Evolutionary conservation across 2,329 filamentous ascomycete species (phyloP).

Genomic region (Metarhizium sp.): DNA sequence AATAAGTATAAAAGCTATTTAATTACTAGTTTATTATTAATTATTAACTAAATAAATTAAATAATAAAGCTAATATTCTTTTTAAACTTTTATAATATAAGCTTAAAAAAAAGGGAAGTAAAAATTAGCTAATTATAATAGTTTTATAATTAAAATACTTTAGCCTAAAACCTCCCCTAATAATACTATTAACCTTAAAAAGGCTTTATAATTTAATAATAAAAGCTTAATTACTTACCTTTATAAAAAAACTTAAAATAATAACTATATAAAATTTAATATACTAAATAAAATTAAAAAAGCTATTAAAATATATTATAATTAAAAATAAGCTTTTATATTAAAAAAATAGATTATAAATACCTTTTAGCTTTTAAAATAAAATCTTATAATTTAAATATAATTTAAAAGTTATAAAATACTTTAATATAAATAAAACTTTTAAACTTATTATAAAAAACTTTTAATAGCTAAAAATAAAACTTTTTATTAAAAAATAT

Average conservation of each 20-base stretch:
- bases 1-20: not conserved
- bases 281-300: not conserved
- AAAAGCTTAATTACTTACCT: not conserved
- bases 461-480: not conserved
- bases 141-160: not conserved
- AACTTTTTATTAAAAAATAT: not conserved
- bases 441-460: not conserved
- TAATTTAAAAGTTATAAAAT: not conserved
- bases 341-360: not conserved
- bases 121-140: not conserved
- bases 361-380: not conserved
- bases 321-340: not conserved
- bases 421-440: not conserved
- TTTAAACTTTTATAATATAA: not conserved
- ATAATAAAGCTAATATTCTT: not conserved
- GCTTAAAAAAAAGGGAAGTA: not conserved
- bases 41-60: not conserved
- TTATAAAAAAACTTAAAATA: not conserved
- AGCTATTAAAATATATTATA: not conserved
- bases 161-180: fast-evolving
- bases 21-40: not conserved
- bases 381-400: not conserved
- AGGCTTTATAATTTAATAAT: not conserved
- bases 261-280: not conserved
- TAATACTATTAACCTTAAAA: not conserved